Percentiles rank a stretch among this genome's conserved stretches.
These are phyloP conservation scores for Rhinocladiella similis DNA, from an alignment of 2,329 filamentous ascomycete species.

Conservation along the genomic window DNA sequence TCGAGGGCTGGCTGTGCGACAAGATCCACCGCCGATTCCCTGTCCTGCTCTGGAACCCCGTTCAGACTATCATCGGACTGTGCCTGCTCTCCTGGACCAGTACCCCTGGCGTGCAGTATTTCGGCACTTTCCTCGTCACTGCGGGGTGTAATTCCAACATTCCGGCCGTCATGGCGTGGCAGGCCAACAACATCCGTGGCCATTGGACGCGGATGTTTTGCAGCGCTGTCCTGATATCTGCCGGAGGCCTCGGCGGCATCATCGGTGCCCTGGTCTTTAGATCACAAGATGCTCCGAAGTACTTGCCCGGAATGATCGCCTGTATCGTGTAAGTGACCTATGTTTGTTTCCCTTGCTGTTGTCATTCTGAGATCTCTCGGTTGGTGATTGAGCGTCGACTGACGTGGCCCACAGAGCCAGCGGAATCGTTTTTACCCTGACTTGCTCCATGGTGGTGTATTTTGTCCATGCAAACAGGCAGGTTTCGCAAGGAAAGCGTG, in stretches of 20 bases:
- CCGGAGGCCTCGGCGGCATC: constrained; percentile 77
- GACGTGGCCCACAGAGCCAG: too few relatives aligned
- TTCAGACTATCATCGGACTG: constrained; percentile 65
- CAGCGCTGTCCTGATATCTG: constrained; percentile 72
- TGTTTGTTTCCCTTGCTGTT: too few relatives aligned
- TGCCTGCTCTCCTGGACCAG: constrained; percentile 68
- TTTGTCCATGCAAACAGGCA: too few relatives aligned
- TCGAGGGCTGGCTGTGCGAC: constrained; percentile 32
- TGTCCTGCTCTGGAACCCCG: constrained; percentile 29
- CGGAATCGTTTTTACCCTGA: too few relatives aligned
- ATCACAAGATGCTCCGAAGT: constrained; percentile 35
- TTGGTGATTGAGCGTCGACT: too few relatives aligned
- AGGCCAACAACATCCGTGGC: constrained; percentile 75
- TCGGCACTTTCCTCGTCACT: constrained; percentile 71
- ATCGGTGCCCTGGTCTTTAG: constrained; percentile 71
- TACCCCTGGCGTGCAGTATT: constrained; percentile 61
- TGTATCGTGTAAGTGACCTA: constrained; percentile 35
- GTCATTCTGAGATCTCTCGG: too few relatives aligned
- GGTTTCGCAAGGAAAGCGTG: too few relatives aligned
- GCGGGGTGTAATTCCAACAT: constrained; percentile 76
- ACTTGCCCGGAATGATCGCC: constrained; percentile 33
- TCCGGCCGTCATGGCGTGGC: constrained; percentile 66
- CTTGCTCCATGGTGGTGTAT: too few relatives aligned
- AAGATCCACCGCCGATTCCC: constrained; percentile 30
- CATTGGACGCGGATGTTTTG: constrained; percentile 85